These are phyloP conservation scores for Jackrogersella multiformis DNA, from an alignment of 495 filamentous ascomycete species.

Conservation along the genomic window DNA sequence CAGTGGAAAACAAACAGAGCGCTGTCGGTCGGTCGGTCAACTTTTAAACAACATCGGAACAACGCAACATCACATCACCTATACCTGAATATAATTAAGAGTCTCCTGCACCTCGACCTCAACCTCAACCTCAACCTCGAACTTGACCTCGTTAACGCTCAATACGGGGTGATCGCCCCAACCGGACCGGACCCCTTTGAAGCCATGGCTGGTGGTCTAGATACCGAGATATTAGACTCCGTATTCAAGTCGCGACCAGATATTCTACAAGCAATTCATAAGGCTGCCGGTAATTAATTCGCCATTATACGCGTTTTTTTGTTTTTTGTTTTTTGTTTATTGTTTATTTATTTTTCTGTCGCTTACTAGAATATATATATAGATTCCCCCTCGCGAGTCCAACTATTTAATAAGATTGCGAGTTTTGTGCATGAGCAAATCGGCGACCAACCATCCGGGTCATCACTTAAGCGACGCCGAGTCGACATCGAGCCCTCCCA, in stretches of 20 bases:
- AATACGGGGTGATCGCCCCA: slow-evolving; percentile 14
- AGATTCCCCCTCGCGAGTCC: slow-evolving; percentile 57
- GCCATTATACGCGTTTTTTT: neutral
- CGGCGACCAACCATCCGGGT: slow-evolving; percentile 43
- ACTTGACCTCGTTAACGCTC: neutral
- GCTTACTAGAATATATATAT: slow-evolving; percentile 18
- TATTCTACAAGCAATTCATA: slow-evolving; percentile 53
- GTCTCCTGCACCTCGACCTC: too few species aligned
- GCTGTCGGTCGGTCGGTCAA: slow-evolving; percentile 2
- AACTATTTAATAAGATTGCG: slow-evolving; percentile 65
- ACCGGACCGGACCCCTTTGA: neutral
- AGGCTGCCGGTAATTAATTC: slow-evolving; percentile 54
- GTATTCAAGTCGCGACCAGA: slow-evolving; percentile 59
- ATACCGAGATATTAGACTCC: slow-evolving; percentile 51
- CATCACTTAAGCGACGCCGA: slow-evolving; percentile 59
- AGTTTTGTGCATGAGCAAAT: slow-evolving; percentile 56
- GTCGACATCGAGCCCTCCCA: slow-evolving; percentile 55
- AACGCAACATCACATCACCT: neutral
- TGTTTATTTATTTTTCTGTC: neutral
- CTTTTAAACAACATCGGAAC: slow-evolving; percentile 8
- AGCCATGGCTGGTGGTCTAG: slow-evolving; percentile 54
- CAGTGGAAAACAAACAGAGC: slow-evolving; percentile 19
- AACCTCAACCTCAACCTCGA: neutral
- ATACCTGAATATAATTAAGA: too few species aligned
- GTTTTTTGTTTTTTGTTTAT: too few species aligned